A percentile compares a stretch with the other conserved stretches of the same genome.
Evolutionary conservation across 176 grass and related monocot species (phyloP).

Genomic region (Carex cristatella): DNA sequence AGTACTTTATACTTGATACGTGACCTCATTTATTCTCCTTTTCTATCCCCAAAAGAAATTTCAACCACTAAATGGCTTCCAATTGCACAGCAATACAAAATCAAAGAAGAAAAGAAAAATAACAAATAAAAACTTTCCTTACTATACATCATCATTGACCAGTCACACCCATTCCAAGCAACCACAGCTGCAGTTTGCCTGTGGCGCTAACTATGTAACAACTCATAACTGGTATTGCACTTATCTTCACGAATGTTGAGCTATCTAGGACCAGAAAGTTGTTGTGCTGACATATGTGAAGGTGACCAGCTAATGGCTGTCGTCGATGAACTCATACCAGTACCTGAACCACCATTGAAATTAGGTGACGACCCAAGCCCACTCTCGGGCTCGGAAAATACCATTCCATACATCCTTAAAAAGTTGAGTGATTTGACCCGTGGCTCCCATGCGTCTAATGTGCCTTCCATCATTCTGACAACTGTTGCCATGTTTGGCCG

Average conservation of each 20-base stretch:
- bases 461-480: slow-evolving; percentile 63
- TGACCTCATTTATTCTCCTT: not conserved
- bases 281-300: slow-evolving; percentile 25
- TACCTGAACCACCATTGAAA: not conserved
- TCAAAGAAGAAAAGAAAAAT: not conserved
- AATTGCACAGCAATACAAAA: not conserved
- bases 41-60: not conserved
- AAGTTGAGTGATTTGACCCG: slow-evolving; percentile 50
- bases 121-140: not conserved
- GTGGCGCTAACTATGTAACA: not conserved
- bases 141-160: not conserved
- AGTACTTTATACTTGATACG: not conserved
- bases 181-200: not conserved
- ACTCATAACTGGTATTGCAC: not conserved
- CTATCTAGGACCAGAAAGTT: slow-evolving; percentile 49
- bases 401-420: slow-evolving; percentile 68
- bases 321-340: slow-evolving; percentile 13
- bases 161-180: not conserved
- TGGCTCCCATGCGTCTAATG: slow-evolving; percentile 37
- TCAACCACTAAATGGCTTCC: not conserved
- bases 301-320: not conserved
- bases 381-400: slow-evolving; percentile 3
- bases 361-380: not conserved
- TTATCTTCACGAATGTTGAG: not conserved
- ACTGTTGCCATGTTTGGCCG: slow-evolving; percentile 66